phyloP scores from a whole-genome alignment of 2,329 filamentous ascomycete genomes.

The Cercospora sesami region DNA sequence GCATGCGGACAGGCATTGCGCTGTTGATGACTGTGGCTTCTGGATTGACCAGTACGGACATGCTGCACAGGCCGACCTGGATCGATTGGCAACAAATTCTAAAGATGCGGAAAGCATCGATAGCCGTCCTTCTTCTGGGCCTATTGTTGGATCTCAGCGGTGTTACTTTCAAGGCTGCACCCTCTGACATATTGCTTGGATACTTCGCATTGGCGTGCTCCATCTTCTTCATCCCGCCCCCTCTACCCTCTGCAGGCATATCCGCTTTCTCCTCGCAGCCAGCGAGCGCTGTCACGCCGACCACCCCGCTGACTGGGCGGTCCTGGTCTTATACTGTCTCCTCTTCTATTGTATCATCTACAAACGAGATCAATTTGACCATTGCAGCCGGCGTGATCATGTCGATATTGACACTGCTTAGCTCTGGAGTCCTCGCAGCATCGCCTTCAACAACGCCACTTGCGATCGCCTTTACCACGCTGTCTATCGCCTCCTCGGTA shows the following conservation, averaged over 20 bases:
- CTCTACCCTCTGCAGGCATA: constrained; percentile 41
- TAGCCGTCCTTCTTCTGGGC: constrained; percentile 39
- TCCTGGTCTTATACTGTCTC: constrained; percentile 23
- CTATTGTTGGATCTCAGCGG: constrained; percentile 39
- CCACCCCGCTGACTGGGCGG: constrained; percentile 25
- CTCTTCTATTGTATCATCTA: constrained; percentile 41
- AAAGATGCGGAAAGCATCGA: constrained; percentile 41
- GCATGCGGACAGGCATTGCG: constrained; percentile 54
- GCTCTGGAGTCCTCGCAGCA: constrained; percentile 39
- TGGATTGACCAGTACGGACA: constrained; percentile 42
- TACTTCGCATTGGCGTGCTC: constrained; percentile 51
- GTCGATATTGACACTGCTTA: constrained; percentile 41
- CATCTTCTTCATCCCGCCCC: constrained; percentile 49
- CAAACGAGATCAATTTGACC: constrained; percentile 46
- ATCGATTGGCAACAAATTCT: constrained; percentile 39
- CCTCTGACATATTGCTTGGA: constrained; percentile 44
- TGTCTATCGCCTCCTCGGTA: constrained; percentile 47
- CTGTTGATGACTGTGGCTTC: constrained; percentile 51
- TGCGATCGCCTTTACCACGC: constrained; percentile 42
- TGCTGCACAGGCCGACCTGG: constrained; percentile 19
- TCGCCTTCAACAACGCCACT: constrained; percentile 38
- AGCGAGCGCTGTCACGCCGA: constrained; percentile 9
- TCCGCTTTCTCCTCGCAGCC: constrained; percentile 4
- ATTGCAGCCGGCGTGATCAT: constrained; percentile 44
- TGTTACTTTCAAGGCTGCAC: constrained; percentile 34